Evolutionary conservation across 139 green algal species (phyloP), one percentile per base, ranked within the genome.

Genomic region (Coelastrella sp.): DNA sequence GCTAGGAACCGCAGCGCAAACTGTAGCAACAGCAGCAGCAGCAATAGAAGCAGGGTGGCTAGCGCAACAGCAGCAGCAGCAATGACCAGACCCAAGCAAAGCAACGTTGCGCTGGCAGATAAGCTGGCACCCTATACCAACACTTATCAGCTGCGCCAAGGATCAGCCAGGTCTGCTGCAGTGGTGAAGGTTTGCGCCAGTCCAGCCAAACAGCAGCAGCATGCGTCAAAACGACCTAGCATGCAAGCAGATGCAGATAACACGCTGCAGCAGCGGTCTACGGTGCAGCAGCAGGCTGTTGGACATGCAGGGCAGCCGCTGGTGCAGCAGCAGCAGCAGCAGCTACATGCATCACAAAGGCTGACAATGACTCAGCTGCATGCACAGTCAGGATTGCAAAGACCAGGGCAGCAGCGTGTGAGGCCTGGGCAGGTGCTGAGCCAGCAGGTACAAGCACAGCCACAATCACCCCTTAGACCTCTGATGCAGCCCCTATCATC

Each of bases 11-110:
- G 17, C 21, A 9, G 19, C 27, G 32, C 30, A 30, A 30, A 21
- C 32, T 1, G 38, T 30, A 62, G 38, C 40, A 63, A 37, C 2
- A 13, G 3, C 69, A 79, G 69, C 69, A 79, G 69, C 69, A 79
- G 69, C 27, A 35, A 35, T 7, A 45, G 35, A 4, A 45, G 11
- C 23, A 79, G 40, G 25, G 13, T 45, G 32, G 43, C 64, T 19
- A 40, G 19, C n/a, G 38, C 75, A 48, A 35, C 50, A 82, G 51
- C 75, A 48, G 72, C 45, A 66, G 72, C 45, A 71, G 75, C 75
- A 82, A 35, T 53, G 37, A 23, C 51, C 27, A 35, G 21, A 2
- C 13, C 4, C 9, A 69, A 4, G 35, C 51, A 3, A 5, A 38
- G 4, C 23, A 69, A 6, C 7, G 34, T 34, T 27, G 51, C 32